phyloP scores from a whole-genome alignment of 768 basidiomycete genomes.

The Boletus rex-veris region DNA sequence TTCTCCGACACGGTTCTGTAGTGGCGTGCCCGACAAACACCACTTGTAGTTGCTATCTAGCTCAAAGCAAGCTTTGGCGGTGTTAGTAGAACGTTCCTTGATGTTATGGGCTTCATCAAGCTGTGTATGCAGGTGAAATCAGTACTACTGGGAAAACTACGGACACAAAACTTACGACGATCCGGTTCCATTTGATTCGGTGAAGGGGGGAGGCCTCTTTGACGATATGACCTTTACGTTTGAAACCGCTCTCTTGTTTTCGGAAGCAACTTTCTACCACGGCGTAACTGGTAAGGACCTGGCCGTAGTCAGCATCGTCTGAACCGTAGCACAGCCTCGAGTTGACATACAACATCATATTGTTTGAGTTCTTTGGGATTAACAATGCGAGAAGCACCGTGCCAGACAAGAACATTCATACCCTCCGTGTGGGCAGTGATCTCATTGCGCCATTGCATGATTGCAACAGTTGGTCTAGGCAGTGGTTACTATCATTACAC shows the following conservation, averaged over 20 bases:
- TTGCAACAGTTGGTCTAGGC: conserved; percentile 47
- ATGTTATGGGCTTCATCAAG: conserved; percentile 98
- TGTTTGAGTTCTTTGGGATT: conserved; percentile 68
- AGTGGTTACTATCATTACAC: background rate
- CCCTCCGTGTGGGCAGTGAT: conserved; percentile 82
- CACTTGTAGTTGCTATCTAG: conserved; percentile 77
- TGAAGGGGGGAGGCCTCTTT: conserved; percentile 90
- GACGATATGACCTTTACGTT: conserved; percentile 75
- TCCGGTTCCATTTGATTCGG: conserved; percentile 77
- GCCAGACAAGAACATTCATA: conserved; percentile 89
- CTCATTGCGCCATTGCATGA: conserved; percentile 91
- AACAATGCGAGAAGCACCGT: conserved; percentile 71
- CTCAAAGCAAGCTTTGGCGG: conserved; percentile 95
- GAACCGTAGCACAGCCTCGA: background rate
- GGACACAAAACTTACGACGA: conserved; percentile 50
- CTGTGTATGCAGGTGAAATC: conserved; percentile 33
- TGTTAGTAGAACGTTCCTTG: conserved; percentile 92
- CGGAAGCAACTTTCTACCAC: conserved; percentile 90
- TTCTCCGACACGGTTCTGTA: conserved; percentile 99
- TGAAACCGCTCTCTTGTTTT: conserved; percentile 90
- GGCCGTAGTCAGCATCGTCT: conserved; percentile 5
- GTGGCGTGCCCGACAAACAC: conserved; percentile 95
- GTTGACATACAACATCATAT: conserved; percentile 73
- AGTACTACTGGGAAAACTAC: background rate
- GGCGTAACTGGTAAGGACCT: conserved; percentile 85